Evolutionary conservation across 106 monocot genomes (phyloP).

Genomic region (Allium cepa): DNA sequence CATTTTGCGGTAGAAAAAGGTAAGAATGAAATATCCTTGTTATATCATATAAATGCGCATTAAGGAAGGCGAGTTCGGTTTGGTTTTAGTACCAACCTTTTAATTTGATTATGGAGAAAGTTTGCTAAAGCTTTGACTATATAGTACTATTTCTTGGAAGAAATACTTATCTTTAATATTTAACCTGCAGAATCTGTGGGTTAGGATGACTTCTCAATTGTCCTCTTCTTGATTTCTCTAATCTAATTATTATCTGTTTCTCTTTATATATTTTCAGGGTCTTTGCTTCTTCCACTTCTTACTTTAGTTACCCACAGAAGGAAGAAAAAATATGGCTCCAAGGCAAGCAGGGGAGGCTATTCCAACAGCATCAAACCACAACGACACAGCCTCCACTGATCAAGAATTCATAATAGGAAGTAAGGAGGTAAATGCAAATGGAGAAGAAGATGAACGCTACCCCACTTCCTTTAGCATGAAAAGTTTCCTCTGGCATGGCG

Average conservation of each 20-base stretch:
- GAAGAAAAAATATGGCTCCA: not conserved
- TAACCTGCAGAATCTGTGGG: not conserved
- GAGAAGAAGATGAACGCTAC: not conserved
- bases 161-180: too few species aligned
- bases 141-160: too few species aligned
- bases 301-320: not conserved
- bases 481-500: slow-evolving; percentile 86
- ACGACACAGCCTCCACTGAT: not conserved
- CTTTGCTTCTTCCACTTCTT: too few species aligned
- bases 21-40: too few species aligned
- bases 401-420: not conserved
- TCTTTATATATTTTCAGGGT: too few species aligned
- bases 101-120: too few species aligned
- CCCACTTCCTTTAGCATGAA: slow-evolving; percentile 36
- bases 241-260: too few species aligned
- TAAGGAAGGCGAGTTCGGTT: too few species aligned
- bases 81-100: too few species aligned
- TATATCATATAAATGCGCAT: too few species aligned
- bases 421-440: not conserved
- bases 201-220: not conserved
- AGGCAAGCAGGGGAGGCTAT: not conserved
- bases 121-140: too few species aligned
- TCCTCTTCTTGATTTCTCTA: not conserved
- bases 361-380: not conserved
- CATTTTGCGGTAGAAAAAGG: too few species aligned